phyloP scores from a whole-genome alignment of 2,329 filamentous ascomycete species.

The Trichoderma afroharzianum region DNA sequence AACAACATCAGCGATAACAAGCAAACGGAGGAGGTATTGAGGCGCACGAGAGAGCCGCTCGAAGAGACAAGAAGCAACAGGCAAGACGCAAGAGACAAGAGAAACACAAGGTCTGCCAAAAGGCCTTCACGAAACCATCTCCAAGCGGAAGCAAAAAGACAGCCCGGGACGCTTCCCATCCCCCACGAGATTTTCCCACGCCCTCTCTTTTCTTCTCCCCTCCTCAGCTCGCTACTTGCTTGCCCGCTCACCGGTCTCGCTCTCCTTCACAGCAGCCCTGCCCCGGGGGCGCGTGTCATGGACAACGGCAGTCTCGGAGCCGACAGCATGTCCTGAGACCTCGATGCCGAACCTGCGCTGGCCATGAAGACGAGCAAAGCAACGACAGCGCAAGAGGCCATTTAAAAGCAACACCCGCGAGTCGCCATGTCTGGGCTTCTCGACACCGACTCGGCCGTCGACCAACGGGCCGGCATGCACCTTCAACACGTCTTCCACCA shows the following conservation, averaged over 20 bases:
- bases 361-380: neutral
- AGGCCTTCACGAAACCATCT: neutral
- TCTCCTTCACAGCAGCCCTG: slow-evolving; percentile 6
- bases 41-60: neutral
- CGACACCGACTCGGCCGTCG: slow-evolving; percentile 22
- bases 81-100: neutral
- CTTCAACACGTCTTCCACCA: slow-evolving; percentile 40
- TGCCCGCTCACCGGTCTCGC: slow-evolving; percentile 10
- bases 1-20: neutral
- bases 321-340: slow-evolving; percentile 12
- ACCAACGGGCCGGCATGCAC: slow-evolving; percentile 45
- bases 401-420: neutral
- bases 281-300: slow-evolving; percentile 11
- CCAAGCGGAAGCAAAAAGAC: neutral
- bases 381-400: neutral
- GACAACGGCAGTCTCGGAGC: slow-evolving; percentile 14
- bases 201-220: slow-evolving; percentile 17
- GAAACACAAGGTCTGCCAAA: neutral
- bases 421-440: neutral
- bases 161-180: neutral
- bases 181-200: slow-evolving; percentile 24
- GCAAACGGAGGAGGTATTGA: neutral
- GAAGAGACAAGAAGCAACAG: neutral
- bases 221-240: slow-evolving; percentile 21
- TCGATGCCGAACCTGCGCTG: neutral